Percentiles rank a stretch among this genome's conserved stretches.
Evolutionary conservation across 164 flowering plant genomes (phyloP).

Genomic region (Tetracentron sinense): DNA sequence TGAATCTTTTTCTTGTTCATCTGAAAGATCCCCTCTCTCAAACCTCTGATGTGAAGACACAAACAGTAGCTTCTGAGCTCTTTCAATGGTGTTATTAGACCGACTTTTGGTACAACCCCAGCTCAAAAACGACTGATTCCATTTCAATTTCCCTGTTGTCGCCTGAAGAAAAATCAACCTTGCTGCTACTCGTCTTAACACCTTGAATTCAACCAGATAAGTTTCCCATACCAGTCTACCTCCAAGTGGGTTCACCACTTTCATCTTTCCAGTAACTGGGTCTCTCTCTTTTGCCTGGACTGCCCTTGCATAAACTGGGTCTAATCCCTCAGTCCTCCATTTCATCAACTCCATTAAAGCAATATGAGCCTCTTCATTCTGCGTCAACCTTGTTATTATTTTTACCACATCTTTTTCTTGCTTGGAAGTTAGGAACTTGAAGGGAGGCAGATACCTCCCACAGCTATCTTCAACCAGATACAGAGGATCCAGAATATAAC

Average conservation of each 20-base stretch:
- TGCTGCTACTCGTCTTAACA: no score
- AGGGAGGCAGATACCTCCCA: constrained; percentile 66
- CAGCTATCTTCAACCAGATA: constrained; percentile 45
- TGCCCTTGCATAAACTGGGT: constrained; percentile 65
- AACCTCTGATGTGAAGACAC: constrained; percentile 49
- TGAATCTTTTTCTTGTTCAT: constrained; percentile 43
- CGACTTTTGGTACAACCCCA: constrained; percentile 34
- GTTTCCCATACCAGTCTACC: constrained; percentile 71
- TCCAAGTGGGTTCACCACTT: constrained; percentile 54
- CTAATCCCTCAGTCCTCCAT: constrained; percentile 70
- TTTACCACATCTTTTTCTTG: constrained; percentile 67
- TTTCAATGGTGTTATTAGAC: constrained; percentile 36
- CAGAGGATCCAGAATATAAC: constrained; percentile 57
- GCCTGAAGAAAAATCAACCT: no score
- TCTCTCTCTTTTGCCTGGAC: constrained; percentile 57
- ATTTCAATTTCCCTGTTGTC: no score
- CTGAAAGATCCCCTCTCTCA: constrained; percentile 35
- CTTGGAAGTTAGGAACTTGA: constrained; percentile 49
- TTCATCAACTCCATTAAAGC: constrained; percentile 73
- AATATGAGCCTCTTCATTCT: constrained; percentile 55
- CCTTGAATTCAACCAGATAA: constrained; percentile 45
- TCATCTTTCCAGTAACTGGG: constrained; percentile 61
- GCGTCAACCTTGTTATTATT: constrained; percentile 46
- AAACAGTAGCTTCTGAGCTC: constrained; percentile 54
- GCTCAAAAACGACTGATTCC: constrained; percentile 39